A percentile compares a stretch with the other conserved stretches of the same genome.
These are phyloP conservation scores for Plenodomus lindquistii DNA, from an alignment of 2,329 filamentous ascomycete genomes.

Conservation along the genomic window DNA sequence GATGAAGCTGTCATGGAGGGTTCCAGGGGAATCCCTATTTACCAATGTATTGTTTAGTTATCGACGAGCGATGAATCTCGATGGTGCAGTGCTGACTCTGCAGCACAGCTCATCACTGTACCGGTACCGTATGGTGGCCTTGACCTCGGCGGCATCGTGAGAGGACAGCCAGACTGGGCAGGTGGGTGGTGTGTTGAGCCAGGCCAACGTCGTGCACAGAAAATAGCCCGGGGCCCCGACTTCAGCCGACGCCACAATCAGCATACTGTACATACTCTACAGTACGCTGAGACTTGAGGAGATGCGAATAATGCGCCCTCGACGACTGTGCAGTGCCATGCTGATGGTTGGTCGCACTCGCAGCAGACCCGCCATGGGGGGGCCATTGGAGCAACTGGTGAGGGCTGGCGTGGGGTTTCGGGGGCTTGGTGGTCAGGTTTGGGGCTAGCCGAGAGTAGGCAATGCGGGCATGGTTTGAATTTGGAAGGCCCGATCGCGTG, in stretches of 20 bases:
- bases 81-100: not conserved
- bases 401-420: too few relatives aligned
- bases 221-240: not conserved
- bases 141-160: too few relatives aligned
- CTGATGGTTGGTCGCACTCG: not conserved
- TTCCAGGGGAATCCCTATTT: not conserved
- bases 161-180: not conserved
- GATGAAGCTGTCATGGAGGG: not conserved
- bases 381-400: too few relatives aligned
- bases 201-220: not conserved
- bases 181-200: not conserved
- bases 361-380: not conserved
- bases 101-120: too few relatives aligned
- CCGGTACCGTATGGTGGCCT: too few relatives aligned
- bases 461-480: conserved; percentile 6
- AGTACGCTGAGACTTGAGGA: not conserved
- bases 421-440: too few relatives aligned
- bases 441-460: conserved; percentile 1
- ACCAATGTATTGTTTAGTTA: not conserved
- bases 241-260: not conserved
- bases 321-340: not conserved
- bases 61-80: not conserved
- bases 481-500: conserved; percentile 6
- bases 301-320: not conserved
- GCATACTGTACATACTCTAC: not conserved